phyloP scores from a whole-genome alignment of 352 stramenopile genomes.

The Phytophthora macrochlamydospora region DNA sequence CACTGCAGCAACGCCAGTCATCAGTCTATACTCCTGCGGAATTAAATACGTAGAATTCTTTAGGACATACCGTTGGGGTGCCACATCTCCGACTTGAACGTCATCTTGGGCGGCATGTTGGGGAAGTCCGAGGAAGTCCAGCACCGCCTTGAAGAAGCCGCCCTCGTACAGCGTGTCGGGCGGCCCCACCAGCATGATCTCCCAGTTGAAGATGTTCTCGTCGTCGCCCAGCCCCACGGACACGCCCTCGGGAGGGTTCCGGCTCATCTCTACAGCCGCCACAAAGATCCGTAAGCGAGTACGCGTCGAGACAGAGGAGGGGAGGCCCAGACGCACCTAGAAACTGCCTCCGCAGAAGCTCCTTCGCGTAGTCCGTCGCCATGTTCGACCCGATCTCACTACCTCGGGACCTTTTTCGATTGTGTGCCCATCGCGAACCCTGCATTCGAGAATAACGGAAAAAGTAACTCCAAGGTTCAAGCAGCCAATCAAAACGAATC shows the following conservation, averaged over 20 bases:
- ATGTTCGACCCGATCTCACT: constrained; percentile 35
- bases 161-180: constrained; percentile 95
- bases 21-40: not conserved
- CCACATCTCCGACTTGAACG: constrained; percentile 99
- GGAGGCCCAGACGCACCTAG: constrained; percentile 48
- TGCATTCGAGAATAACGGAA: constrained; percentile 2
- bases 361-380: constrained; percentile 74
- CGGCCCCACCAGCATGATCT: constrained; percentile 97
- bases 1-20: constrained; percentile 58
- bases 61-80: constrained; percentile 94
- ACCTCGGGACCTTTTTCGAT: constrained; percentile 24
- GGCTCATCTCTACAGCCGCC: constrained; percentile 93
- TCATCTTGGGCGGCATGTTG: constrained; percentile 99
- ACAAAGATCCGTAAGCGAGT: constrained; percentile 16
- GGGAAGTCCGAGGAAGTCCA: constrained; percentile 98
- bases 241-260: constrained; percentile 98
- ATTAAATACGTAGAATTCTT: not conserved
- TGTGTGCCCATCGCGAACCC: constrained; percentile 23
- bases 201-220: constrained; percentile 99
- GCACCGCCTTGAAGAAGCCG: constrained; percentile 97
- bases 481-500: not conserved
- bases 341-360: constrained; percentile 84
- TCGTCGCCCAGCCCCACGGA: constrained; percentile 98
- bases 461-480: too few relatives aligned
- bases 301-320: too few relatives aligned